Evolutionary conservation across 2,329 filamentous ascomycete genomes (phyloP).

Genomic region (Xylaria digitata): DNA sequence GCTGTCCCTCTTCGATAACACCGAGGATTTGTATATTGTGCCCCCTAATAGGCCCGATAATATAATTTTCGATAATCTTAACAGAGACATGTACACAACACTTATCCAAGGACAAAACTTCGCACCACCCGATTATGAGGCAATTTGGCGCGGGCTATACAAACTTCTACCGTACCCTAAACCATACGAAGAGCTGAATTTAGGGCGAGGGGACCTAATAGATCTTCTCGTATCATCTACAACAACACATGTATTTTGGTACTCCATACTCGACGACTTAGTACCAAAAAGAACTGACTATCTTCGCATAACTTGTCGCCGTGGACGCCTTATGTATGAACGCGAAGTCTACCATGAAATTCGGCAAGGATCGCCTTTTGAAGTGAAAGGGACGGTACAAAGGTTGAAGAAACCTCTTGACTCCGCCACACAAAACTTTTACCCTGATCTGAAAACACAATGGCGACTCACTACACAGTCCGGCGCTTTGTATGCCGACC

Average conservation of each 20-base stretch:
- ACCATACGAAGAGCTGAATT: too few species aligned
- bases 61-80: too few species aligned
- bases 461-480: background rate
- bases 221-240: background rate
- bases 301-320: background rate
- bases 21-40: background rate
- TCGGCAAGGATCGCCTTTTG: too few species aligned
- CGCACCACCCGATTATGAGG: too few species aligned
- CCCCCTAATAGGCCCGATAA: background rate
- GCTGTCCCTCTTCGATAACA: conserved; percentile 9
- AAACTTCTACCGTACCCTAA: too few species aligned
- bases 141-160: too few species aligned
- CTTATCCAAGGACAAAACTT: too few species aligned
- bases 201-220: too few species aligned
- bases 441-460: background rate
- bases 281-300: background rate
- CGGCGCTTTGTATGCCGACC: background rate
- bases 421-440: background rate
- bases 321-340: conserved; percentile 10
- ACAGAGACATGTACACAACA: too few species aligned
- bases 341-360: background rate
- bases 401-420: too few species aligned
- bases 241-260: conserved; percentile 10
- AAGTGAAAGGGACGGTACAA: too few species aligned
- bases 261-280: background rate